Conservation (phyloP, 129 eudicot genomes). For the Arctium minus region DNA sequence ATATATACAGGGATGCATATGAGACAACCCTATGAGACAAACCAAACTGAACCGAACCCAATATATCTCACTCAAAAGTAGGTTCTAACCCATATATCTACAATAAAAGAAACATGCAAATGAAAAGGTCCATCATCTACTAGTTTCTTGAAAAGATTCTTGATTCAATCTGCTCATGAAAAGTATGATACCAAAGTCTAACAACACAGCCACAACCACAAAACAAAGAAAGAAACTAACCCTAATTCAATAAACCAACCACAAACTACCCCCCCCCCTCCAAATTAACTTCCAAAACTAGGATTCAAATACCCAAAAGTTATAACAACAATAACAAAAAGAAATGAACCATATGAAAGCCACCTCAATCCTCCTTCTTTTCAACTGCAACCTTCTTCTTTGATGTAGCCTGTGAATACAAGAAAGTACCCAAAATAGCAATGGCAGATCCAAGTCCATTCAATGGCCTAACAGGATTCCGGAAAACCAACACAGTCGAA, state of each 20-base stretch:
- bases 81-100: background rate
- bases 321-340: background rate
- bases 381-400: constrained; percentile 69
- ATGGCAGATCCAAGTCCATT: constrained; percentile 96
- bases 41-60: no score
- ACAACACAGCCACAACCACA: constrained; percentile 9
- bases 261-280: background rate
- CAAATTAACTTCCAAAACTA: constrained; percentile 18
- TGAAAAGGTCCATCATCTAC: background rate
- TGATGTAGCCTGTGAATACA: constrained; percentile 91
- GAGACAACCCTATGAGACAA: no score
- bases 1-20: no score
- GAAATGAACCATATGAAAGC: constrained; percentile 14
- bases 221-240: background rate
- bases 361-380: constrained; percentile 52
- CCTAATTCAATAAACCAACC: constrained; percentile 22
- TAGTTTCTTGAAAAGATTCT: constrained; percentile 14
- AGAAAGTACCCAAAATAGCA: constrained; percentile 90
- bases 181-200: constrained; percentile 29
- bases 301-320: constrained; percentile 13
- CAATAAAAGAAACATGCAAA: background rate
- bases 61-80: no score
- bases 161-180: constrained; percentile 20
- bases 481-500: constrained; percentile 78
- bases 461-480: constrained; percentile 93